A percentile compares a stretch with the other conserved stretches of the same genome.
phyloP scores from a whole-genome alignment of 129 eudicot species.

The Tanacetum coccineum region DNA sequence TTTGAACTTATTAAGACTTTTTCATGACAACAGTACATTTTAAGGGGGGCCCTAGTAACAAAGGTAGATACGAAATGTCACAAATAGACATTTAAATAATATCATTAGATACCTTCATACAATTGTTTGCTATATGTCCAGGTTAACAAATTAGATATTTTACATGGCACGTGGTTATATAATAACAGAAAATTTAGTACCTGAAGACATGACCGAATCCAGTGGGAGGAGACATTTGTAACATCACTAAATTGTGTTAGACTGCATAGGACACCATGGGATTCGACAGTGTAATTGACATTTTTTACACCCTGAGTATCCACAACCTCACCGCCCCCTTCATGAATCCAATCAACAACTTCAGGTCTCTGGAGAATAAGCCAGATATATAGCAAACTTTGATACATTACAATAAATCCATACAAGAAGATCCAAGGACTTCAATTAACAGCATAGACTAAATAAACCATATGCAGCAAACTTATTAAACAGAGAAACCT shows the following conservation, averaged over 20 bases:
- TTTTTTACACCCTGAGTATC: slow-evolving; percentile 30
- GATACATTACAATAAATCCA: neutral
- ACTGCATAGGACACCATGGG: slow-evolving; percentile 60
- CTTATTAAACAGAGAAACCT: neutral
- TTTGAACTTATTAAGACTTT: too few relatives aligned
- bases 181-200: slow-evolving; percentile 31
- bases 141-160: neutral
- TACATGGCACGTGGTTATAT: neutral
- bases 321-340: slow-evolving; percentile 79
- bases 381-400: slow-evolving; percentile 7
- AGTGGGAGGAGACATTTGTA: slow-evolving; percentile 72
- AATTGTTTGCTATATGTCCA: neutral
- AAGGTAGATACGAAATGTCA: neutral
- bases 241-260: slow-evolving; percentile 22
- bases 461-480: slow-evolving; percentile 12
- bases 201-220: slow-evolving; percentile 81
- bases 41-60: neutral
- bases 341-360: slow-evolving; percentile 71
- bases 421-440: neutral
- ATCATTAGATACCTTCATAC: neutral
- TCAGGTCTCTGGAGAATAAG: slow-evolving; percentile 59
- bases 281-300: slow-evolving; percentile 66
- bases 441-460: neutral
- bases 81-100: neutral
- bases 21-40: neutral